Evolutionary conservation across 139 green algal species (phyloP).

Genomic region (Chlorella sp.): DNA sequence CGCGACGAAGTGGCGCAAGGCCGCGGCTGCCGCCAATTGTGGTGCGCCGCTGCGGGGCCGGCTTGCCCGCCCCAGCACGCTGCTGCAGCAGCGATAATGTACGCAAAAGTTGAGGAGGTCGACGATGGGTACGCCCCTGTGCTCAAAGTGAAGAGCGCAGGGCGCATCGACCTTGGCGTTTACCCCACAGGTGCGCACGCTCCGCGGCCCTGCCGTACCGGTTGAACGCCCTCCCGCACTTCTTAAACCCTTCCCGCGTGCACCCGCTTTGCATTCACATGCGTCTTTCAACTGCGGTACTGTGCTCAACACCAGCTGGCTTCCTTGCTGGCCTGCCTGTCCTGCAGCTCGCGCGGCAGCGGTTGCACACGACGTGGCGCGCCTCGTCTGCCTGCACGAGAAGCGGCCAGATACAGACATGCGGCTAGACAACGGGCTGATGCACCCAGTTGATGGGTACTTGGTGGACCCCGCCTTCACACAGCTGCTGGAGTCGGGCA

Average conservation of each 20-base stretch:
- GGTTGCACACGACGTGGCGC: constrained; percentile 10
- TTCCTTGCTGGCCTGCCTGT: background rate
- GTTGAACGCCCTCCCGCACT: background rate
- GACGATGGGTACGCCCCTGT: background rate
- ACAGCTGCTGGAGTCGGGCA: background rate
- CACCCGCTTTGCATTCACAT: too few relatives aligned
- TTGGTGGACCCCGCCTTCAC: background rate
- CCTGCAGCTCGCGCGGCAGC: constrained; percentile 15
- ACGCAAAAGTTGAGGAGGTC: constrained; percentile 1
- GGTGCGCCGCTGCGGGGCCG: background rate
- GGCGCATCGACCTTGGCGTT: background rate
- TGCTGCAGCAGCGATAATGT: background rate
- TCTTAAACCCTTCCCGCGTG: too few relatives aligned
- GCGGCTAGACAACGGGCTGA: background rate
- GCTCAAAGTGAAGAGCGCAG: background rate
- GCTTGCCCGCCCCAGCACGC: background rate
- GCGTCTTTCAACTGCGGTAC: too few relatives aligned
- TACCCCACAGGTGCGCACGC: background rate
- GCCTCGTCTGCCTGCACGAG: constrained; percentile 3
- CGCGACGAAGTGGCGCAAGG: too few relatives aligned
- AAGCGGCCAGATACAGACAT: background rate
- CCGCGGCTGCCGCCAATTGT: background rate
- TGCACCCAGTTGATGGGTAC: constrained; percentile 4
- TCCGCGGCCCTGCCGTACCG: too few relatives aligned
- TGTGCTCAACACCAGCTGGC: too few relatives aligned